Evolutionary conservation across 164 flowering plant genomes (phyloP).

Genomic region (Piper betle): DNA sequence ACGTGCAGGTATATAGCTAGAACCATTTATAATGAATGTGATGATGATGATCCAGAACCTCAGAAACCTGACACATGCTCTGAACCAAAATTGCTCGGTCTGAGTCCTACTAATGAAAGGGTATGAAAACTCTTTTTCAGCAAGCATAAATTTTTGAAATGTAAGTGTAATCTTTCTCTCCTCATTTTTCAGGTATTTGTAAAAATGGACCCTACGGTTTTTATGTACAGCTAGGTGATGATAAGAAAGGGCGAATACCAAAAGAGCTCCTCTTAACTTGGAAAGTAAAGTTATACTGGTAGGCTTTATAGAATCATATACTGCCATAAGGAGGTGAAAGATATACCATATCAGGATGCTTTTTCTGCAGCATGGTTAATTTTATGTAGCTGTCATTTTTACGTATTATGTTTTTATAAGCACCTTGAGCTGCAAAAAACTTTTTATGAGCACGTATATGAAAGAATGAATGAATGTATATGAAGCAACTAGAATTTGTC

Average conservation of each 20-base stretch:
- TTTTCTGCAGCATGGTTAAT: too few species aligned
- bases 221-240: slow-evolving; percentile 93
- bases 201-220: slow-evolving; percentile 81
- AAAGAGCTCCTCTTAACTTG: slow-evolving; percentile 57
- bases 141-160: neutral
- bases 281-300: slow-evolving; percentile 17
- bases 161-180: neutral
- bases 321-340: too few species aligned
- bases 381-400: too few species aligned
- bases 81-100: too few species aligned
- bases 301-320: too few species aligned
- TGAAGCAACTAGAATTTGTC: too few species aligned
- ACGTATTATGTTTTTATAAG: too few species aligned
- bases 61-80: slow-evolving; percentile 14
- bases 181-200: slow-evolving; percentile 42
- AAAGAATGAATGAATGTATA: too few species aligned
- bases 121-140: slow-evolving; percentile 16
- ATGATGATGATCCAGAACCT: slow-evolving; percentile 42
- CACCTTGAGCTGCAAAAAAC: too few species aligned
- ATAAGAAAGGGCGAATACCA: slow-evolving; percentile 60
- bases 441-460: too few species aligned
- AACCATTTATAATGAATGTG: slow-evolving; percentile 65
- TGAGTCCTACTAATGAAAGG: slow-evolving; percentile 72
- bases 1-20: slow-evolving; percentile 67
- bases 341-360: too few species aligned